Evolutionary conservation across 2,329 filamentous ascomycete species (phyloP), one percentile per base, ranked within the genome.

Genomic region (Thermoascus crustaceus): DNA sequence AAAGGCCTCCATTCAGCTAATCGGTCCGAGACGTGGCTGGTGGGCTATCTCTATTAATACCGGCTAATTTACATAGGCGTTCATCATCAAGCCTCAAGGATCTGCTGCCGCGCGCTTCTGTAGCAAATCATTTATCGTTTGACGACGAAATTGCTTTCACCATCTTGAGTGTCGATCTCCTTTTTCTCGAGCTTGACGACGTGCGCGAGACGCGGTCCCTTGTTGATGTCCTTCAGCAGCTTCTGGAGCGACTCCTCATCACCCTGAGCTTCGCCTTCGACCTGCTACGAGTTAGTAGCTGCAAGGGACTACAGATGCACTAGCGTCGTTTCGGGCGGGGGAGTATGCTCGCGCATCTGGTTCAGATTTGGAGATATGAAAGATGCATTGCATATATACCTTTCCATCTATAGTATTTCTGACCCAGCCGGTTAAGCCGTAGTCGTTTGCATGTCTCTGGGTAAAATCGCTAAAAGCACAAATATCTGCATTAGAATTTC

Each of bases 211-310:
- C 70, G 66, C 0, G 88, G 88, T 0, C 89, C 89, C 34, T 76
- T 72, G 50, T 86, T 73, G 30, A 95, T 66, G 43, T 85, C 78
- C 47, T 81, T 76, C 22, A 94, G 64, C 45, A 95, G 82, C 37
- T 77, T 73, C 34, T 77, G 62, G 17, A 96, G 57, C 2, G 72
- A 62, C 1, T 76, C 71, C 1, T 78, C 70, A 2, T 74, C 69
- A 19, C 86, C 88, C 57, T 96, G 89, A 4, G 81, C 87, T 63
- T 95, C 88, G 17, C 89, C 89, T 53, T 85, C 78, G 30, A 96
- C 88, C 85, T 94, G 46, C 37, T 27, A 19, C 16, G 9, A 30
- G n/a, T 27, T 25, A 26, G 22, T 8, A 14, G 25, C n/a, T 7
- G 17, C 3, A 32, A 32, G 7, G n/a, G 27, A 19, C 13, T 16